phyloP scores from a whole-genome alignment of 164 flowering plant genomes.

The Taxillus chinensis region DNA sequence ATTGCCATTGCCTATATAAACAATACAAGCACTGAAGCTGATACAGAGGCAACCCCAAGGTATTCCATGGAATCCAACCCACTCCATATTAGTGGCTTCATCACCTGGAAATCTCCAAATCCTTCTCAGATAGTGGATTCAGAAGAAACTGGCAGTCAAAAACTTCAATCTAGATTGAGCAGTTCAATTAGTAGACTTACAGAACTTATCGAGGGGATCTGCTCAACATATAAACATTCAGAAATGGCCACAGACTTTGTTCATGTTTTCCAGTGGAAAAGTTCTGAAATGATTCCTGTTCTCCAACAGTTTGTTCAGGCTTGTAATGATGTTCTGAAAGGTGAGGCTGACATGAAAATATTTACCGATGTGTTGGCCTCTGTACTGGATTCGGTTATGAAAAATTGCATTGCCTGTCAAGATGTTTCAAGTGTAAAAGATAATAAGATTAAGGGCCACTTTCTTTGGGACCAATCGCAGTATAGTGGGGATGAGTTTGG shows the following conservation, averaged over 20 bases:
- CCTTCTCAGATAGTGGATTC: conserved; percentile 21
- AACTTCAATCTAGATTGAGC: conserved; percentile 7
- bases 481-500: conserved; percentile 31
- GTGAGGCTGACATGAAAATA: conserved; percentile 30
- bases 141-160: conserved; percentile 6
- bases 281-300: conserved; percentile 41
- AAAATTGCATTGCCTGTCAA: conserved; percentile 44
- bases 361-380: conserved; percentile 37
- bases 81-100: conserved; percentile 25
- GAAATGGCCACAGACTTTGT: conserved; percentile 29
- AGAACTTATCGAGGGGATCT: conserved; percentile 17
- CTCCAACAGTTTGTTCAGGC: conserved; percentile 27
- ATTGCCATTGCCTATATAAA: conserved; percentile 27
- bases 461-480: conserved; percentile 30
- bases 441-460: conserved; percentile 32
- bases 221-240: conserved; percentile 5
- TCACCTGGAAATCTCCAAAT: conserved; percentile 32
- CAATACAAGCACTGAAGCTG: conserved; percentile 12
- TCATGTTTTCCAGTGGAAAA: conserved; percentile 65
- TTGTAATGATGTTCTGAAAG: conserved; percentile 43
- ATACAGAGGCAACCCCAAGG: conserved; percentile 1
- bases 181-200: conserved; percentile 20
- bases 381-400: conserved; percentile 56
- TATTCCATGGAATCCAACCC: conserved; percentile 6
- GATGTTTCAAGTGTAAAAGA: conserved; percentile 53